Evolutionary conservation across 179 eudicot genomes (phyloP), one percentile per base, ranked within the genome.

Genomic region (Nepenthes alata): DNA sequence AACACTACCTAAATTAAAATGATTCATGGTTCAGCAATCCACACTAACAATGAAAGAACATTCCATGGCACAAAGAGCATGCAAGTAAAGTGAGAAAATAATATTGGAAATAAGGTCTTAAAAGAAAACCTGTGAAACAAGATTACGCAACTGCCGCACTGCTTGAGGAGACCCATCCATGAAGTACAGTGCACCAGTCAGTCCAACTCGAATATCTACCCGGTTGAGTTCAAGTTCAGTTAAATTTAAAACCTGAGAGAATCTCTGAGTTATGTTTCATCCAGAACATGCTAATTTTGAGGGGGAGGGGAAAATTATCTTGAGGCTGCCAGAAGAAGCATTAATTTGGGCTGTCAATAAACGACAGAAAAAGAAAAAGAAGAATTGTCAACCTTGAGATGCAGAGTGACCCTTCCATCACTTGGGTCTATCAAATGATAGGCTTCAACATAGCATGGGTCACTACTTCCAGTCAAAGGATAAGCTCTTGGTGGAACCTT

Each of bases 141-240:
- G 90, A 75, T 81, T 75, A 44, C 87, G 96, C 82, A 93, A 69
- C 79, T 93, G 98, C 52, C 98, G 88, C 65, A 89, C 93, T 35
- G 98, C 98, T 81, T 93, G 98, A 44, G 95, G 95, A 47, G 96
- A 93, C 66, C 98, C 98, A 79, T 93, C 90, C 98, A 93, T 93
- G 70, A 85, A 93, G 72, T 87, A 87, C 63, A 87, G 74, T 44
- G 95, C 85, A 70, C 98, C 98, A 62, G 94, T 83, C 44, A 93
- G 79, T 48, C 98, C 98, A 53, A 89, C 96, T 64, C 95, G 81
- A 51, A 93, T 78, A 75, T 93, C 98, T 65, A 87, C 96, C 47
- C 95, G 88, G 63, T 81, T 89, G 51, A 89, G 87, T 79, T 89
- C 98, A 66, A 86, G 83, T 62, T 93, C 98, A 54, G 94, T 93